These are phyloP conservation scores for Spizellomyces punctatus DNA, from an alignment of 192 early-diverging fungal genomes.

Conservation along the genomic window DNA sequence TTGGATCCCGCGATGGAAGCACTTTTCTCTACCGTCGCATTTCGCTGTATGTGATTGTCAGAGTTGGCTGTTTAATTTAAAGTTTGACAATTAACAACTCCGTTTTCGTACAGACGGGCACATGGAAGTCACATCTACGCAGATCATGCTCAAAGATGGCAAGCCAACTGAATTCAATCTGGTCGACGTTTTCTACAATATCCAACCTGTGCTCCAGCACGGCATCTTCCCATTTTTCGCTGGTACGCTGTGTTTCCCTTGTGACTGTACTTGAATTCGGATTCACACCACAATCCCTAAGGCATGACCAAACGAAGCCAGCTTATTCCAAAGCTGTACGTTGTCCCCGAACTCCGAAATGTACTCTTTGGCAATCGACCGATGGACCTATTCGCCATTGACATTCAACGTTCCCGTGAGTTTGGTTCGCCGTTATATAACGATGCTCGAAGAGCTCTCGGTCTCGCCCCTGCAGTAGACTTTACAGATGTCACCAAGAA, in stretches of 20 bases:
- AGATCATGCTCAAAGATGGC: too few species aligned
- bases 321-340: slow-evolving; percentile 21
- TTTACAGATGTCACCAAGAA: slow-evolving; percentile 43
- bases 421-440: slow-evolving; percentile 44
- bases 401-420: slow-evolving; percentile 42
- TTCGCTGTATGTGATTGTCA: slow-evolving; percentile 19
- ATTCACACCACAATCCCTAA: too few species aligned
- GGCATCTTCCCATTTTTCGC: slow-evolving; percentile 15
- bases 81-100: too few species aligned
- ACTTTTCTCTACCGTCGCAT: slow-evolving; percentile 41
- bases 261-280: too few species aligned
- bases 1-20: slow-evolving; percentile 42
- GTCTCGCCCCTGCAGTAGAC: slow-evolving; percentile 8
- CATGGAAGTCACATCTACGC: slow-evolving; percentile 18
- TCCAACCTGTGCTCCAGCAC: slow-evolving; percentile 14
- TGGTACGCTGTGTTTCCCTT: neutral
- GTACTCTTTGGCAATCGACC: slow-evolving; percentile 19
- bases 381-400: slow-evolving; percentile 39
- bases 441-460: slow-evolving; percentile 17
- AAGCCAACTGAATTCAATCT: slow-evolving; percentile 14
- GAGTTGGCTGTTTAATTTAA: too few species aligned
- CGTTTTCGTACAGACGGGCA: slow-evolving; percentile 32
- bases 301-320: slow-evolving; percentile 12
- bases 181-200: slow-evolving; percentile 28
- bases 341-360: slow-evolving; percentile 20